Evolutionary conservation across 2,329 filamentous ascomycete species (phyloP).

Genomic region (Fusarium sp.): DNA sequence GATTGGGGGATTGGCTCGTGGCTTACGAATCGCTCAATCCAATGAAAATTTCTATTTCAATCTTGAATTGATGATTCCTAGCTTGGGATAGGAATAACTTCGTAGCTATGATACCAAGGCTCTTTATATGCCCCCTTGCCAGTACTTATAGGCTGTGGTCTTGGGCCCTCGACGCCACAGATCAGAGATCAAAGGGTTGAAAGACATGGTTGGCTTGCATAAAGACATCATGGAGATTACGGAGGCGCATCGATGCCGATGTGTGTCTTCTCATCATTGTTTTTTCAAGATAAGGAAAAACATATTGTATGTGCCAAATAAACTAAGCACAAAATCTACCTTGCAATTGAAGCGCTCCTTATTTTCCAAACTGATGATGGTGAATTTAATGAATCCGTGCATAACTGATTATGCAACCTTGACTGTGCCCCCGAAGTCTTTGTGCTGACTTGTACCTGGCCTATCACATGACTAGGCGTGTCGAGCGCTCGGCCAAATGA

Average conservation of each 20-base stretch:
- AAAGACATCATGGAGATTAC: neutral
- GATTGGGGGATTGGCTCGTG: slow-evolving; percentile 22
- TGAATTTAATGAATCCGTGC: neutral
- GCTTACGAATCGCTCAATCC: slow-evolving; percentile 31
- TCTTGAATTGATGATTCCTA: slow-evolving; percentile 10
- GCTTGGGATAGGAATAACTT: neutral
- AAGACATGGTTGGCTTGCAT: neutral
- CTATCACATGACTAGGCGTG: slow-evolving; percentile 28
- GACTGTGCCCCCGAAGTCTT: neutral
- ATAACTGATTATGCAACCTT: neutral
- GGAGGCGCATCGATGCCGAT: neutral
- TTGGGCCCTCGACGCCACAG: slow-evolving; percentile 20
- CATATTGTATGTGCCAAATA: neutral
- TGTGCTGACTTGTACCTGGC: slow-evolving; percentile 36
- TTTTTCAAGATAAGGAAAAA: neutral
- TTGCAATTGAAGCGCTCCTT: neutral
- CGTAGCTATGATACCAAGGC: neutral
- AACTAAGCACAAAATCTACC: neutral
- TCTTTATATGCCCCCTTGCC: neutral
- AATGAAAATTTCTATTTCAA: slow-evolving; percentile 24
- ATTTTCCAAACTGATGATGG: neutral
- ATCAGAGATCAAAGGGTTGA: neutral
- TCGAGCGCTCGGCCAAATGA: slow-evolving; percentile 2
- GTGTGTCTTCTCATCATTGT: neutral
- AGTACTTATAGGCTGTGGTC: neutral